Evolutionary conservation across 140 eudicot species (phyloP).

Genomic region (Eryngium alpinum): DNA sequence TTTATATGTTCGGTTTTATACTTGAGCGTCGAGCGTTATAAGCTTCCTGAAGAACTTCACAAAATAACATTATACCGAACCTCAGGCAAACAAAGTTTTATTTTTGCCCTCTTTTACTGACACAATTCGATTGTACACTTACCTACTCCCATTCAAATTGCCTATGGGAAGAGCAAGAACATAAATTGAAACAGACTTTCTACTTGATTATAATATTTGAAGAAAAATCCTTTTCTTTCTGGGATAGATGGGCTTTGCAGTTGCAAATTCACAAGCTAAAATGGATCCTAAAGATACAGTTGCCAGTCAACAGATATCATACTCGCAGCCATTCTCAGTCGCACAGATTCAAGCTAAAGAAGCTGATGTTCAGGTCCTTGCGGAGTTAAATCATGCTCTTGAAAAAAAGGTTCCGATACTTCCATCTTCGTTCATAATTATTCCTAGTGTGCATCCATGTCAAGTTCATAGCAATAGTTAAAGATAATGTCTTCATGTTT

Average conservation of each 20-base stretch:
- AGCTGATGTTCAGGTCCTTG: conserved; percentile 74
- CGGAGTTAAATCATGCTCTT: conserved; percentile 74
- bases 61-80: neutral
- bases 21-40: neutral
- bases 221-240: conserved; percentile 3
- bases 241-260: conserved; percentile 26
- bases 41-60: neutral
- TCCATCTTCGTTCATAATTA: neutral
- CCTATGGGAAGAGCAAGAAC: neutral
- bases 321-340: conserved; percentile 34
- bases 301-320: conserved; percentile 34
- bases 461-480: neutral
- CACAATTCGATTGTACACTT: neutral
- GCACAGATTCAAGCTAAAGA: conserved; percentile 67
- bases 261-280: conserved; percentile 25
- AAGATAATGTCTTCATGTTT: conserved; percentile 1
- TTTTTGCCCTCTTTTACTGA: neutral
- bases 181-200: neutral
- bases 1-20: neutral
- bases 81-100: neutral
- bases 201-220: neutral
- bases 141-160: neutral
- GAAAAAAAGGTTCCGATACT: conserved; percentile 68
- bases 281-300: conserved; percentile 24
- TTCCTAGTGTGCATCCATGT: neutral